Percentiles rank a stretch among this genome's conserved stretches.
Evolutionary conservation across 2,329 filamentous ascomycete species (phyloP).

Genomic region (Phialocephala sp.): DNA sequence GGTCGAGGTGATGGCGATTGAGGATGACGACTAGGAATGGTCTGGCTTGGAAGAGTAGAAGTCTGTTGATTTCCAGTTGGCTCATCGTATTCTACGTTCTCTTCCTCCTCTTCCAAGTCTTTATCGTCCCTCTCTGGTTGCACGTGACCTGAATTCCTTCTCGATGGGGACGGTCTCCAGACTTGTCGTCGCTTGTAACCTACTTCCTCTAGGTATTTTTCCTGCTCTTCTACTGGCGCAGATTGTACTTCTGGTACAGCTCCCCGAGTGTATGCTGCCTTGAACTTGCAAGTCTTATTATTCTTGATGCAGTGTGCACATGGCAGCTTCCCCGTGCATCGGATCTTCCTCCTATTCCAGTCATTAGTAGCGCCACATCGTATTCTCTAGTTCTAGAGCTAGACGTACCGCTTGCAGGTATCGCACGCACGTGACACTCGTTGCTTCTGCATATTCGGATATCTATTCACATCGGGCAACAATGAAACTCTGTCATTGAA

Average conservation of each 20-base stretch:
- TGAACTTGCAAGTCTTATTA: constrained; percentile 20
- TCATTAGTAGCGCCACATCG: background rate
- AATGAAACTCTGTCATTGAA: background rate
- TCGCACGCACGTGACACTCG: constrained; percentile 26
- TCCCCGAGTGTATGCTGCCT: constrained; percentile 23
- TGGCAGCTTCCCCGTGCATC: constrained; percentile 24
- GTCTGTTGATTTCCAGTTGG: background rate
- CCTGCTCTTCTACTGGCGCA: constrained; percentile 8
- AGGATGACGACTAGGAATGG: background rate
- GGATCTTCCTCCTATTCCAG: constrained; percentile 21
- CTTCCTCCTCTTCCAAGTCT: background rate
- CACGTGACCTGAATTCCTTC: background rate
- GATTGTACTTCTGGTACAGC: constrained; percentile 22
- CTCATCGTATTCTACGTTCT: background rate
- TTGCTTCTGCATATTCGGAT: constrained; percentile 12
- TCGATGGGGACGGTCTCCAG: background rate
- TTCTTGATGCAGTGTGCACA: constrained; percentile 26
- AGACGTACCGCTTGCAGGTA: constrained; percentile 20
- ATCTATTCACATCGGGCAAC: constrained; percentile 13
- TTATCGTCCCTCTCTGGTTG: background rate
- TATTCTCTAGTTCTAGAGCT: background rate
- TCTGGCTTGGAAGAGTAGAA: background rate
- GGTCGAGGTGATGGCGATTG: no score
- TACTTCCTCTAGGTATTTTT: background rate
- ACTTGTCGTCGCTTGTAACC: constrained; percentile 13